These are phyloP conservation scores for Neurospora hispaniola DNA, from an alignment of 495 filamentous ascomycete species.

Conservation along the genomic window DNA sequence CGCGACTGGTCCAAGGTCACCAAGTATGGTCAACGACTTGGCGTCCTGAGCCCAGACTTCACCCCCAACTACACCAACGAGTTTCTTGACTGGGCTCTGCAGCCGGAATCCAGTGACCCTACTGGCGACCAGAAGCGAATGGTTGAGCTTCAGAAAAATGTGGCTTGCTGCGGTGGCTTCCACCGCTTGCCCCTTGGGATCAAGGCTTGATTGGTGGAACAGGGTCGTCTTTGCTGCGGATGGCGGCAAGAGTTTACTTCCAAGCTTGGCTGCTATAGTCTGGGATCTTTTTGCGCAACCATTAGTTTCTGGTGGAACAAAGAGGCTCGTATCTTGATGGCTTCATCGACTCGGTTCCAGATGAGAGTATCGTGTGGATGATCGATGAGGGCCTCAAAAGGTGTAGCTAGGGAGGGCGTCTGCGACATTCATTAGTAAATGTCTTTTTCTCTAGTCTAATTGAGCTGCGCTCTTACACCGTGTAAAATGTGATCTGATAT, in stretches of 20 bases:
- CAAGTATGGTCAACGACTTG: constrained; percentile 54
- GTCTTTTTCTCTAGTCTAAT: too few species aligned
- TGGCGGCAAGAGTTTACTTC: background rate
- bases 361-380: background rate
- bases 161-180: constrained; percentile 42
- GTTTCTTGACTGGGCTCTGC: constrained; percentile 50
- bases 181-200: constrained; percentile 17
- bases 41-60: constrained; percentile 46
- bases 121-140: constrained; percentile 58
- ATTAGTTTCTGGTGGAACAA: background rate
- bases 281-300: background rate
- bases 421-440: background rate
- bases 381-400: background rate
- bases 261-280: background rate
- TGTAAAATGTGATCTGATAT: too few species aligned
- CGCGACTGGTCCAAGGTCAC: constrained; percentile 65
- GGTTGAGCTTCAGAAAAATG: constrained; percentile 47
- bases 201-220: background rate
- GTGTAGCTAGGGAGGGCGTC: background rate
- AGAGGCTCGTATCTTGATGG: background rate
- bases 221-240: background rate
- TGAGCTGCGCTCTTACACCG: too few species aligned
- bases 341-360: background rate
- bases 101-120: constrained; percentile 49
- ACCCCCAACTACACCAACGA: constrained; percentile 58